These are phyloP conservation scores for Botrytis hyacinthi DNA, from an alignment of 2,329 filamentous ascomycete genomes.

Conservation along the genomic window DNA sequence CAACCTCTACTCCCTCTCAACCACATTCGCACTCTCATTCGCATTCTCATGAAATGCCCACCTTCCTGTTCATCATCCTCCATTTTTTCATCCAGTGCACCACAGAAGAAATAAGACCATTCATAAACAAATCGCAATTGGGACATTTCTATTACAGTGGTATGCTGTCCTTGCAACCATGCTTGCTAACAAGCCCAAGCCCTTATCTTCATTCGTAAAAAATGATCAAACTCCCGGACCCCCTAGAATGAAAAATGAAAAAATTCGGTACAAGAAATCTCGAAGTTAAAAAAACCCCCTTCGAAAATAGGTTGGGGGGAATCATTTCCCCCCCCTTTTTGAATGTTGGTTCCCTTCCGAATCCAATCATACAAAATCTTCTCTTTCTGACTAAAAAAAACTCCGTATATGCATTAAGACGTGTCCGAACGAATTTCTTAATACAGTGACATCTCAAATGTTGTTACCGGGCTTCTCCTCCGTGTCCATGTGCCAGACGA, in stretches of 20 bases:
- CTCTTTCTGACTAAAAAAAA: constrained; percentile 30
- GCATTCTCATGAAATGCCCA: constrained; percentile 24
- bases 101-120: constrained; percentile 8
- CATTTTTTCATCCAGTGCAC: constrained; percentile 12
- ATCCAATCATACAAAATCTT: constrained; percentile 24
- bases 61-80: not conserved
- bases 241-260: constrained; percentile 16
- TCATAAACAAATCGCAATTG: constrained; percentile 23
- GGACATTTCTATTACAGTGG: constrained; percentile 36
- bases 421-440: constrained; percentile 30
- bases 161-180: constrained; percentile 23
- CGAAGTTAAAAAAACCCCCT: constrained; percentile 23
- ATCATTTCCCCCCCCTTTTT: constrained; percentile 4
- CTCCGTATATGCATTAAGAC: constrained; percentile 39
- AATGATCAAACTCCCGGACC: constrained; percentile 13
- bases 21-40: not conserved
- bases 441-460: constrained; percentile 27
- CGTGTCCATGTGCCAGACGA: constrained; percentile 98
- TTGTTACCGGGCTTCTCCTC: constrained; percentile 85
- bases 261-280: constrained; percentile 30
- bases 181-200: constrained; percentile 25
- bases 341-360: constrained; percentile 26
- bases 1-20: constrained; percentile 11
- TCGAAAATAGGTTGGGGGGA: constrained; percentile 4
- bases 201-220: constrained; percentile 17